Evolutionary conservation across 495 filamentous ascomycete genomes (phyloP).

Genomic region (Lasiosphaeriaceae sp.): DNA sequence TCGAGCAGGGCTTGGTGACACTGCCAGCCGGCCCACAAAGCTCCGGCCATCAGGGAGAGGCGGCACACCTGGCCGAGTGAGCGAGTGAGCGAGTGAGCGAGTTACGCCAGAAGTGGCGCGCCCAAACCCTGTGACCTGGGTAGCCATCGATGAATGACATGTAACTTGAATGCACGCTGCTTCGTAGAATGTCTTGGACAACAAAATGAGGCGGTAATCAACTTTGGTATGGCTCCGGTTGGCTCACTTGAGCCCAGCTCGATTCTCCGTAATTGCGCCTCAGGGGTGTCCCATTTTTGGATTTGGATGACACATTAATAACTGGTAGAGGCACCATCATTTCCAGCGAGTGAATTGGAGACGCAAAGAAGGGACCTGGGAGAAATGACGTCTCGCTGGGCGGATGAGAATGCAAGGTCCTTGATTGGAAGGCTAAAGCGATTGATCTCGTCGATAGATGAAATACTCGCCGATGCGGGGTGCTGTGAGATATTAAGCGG

Average conservation of each 20-base stretch:
- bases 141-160: not conserved
- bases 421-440: conserved; percentile 31
- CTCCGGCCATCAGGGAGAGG: not conserved
- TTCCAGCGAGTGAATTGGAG: not conserved
- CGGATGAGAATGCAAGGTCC: conserved; percentile 3
- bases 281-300: conserved; percentile 2
- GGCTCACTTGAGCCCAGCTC: conserved; percentile 3
- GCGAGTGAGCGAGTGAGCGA: not conserved
- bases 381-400: conserved; percentile 9
- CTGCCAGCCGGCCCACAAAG: conserved; percentile 5
- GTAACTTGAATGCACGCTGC: not conserved
- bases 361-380: conserved; percentile 7
- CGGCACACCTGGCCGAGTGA: conserved; percentile 5
- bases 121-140: not conserved
- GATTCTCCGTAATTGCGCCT: not conserved
- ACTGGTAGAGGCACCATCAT: conserved; percentile 3
- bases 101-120: not conserved
- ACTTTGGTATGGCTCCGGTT: conserved; percentile 17
- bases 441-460: conserved; percentile 19
- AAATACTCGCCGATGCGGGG: conserved; percentile 10
- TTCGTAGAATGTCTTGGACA: not conserved
- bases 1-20: conserved; percentile 4
- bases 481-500: conserved; percentile 18
- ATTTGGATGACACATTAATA: conserved; percentile 14
- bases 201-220: conserved; percentile 15